Percentiles rank a stretch among this genome's conserved stretches.
These are phyloP conservation scores for Nigrospora oryzae DNA, from an alignment of 2,329 filamentous ascomycete species.

Conservation along the genomic window DNA sequence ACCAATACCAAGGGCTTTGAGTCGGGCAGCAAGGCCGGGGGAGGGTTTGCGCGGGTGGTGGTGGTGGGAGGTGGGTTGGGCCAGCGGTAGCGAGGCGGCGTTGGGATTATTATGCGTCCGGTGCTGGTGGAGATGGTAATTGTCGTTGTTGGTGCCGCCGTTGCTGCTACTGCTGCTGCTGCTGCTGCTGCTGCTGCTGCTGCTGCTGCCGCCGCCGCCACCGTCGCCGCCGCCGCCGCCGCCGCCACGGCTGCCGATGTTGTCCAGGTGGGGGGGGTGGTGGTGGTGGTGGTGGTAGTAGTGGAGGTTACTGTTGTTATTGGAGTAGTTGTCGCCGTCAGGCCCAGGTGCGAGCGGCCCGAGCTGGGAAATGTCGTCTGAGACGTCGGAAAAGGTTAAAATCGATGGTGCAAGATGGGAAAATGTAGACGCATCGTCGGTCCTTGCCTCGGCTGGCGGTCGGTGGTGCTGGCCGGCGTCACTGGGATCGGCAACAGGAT, in stretches of 20 bases:
- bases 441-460: no score
- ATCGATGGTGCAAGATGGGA: slow-evolving; percentile 5
- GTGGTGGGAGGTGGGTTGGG: slow-evolving; percentile 14
- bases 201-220: background rate
- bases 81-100: slow-evolving; percentile 9
- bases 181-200: no score
- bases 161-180: background rate
- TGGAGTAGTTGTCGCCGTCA: background rate
- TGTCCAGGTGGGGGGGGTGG: no score
- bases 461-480: no score
- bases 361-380: slow-evolving; percentile 30
- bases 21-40: slow-evolving; percentile 54
- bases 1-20: slow-evolving; percentile 57
- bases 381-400: slow-evolving; percentile 32
- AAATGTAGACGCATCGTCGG: no score
- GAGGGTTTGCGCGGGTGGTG: slow-evolving; percentile 47
- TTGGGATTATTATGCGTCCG: slow-evolving; percentile 10
- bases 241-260: no score
- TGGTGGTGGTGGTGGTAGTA: background rate
- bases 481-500: no score
- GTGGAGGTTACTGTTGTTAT: background rate
- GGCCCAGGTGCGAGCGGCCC: slow-evolving; percentile 15
- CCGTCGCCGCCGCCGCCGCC: background rate
- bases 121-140: slow-evolving; percentile 13
- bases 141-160: slow-evolving; percentile 6